A percentile compares a stretch with the other conserved stretches of the same genome.
Conservation (phyloP, 371 early-diverging fungal genomes). For the Haplosporangium sp. region DNA sequence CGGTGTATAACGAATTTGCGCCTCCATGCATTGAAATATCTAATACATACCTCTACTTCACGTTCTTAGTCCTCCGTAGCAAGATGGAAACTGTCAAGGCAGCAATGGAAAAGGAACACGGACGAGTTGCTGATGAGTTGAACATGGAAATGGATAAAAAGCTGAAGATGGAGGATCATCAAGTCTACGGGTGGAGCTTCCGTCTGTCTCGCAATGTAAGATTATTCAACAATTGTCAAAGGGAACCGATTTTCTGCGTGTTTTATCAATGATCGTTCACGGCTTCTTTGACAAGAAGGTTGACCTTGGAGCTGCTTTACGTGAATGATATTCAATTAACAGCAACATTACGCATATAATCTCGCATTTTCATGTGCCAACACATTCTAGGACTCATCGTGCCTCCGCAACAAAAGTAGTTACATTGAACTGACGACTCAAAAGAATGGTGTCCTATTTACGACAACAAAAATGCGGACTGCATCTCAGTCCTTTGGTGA, state of each 20-base stretch:
- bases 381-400: conserved; percentile 65
- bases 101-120: conserved; percentile 74
- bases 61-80: conserved; percentile 64
- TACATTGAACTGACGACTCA: conserved; percentile 92
- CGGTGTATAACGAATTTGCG: background rate
- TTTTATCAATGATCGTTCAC: too few species aligned
- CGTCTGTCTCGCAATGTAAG: conserved; percentile 82
- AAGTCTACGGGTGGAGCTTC: conserved; percentile 88
- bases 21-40: too few species aligned
- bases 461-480: conserved; percentile 74
- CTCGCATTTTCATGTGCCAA: background rate
- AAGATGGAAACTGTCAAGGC: conserved; percentile 69
- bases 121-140: conserved; percentile 70
- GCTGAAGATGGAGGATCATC: conserved; percentile 88
- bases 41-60: background rate
- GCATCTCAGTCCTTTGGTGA: conserved; percentile 39
- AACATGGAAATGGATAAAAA: conserved; percentile 87
- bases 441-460: conserved; percentile 90
- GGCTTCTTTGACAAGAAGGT: too few species aligned
- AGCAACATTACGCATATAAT: too few species aligned
- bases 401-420: conserved; percentile 71
- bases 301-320: background rate
- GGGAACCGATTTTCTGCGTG: too few species aligned
- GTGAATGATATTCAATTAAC: background rate
- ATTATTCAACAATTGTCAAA: background rate